Conservation (phyloP, 768 basidiomycete genomes). For the Leucocoprinus sp. region DNA sequence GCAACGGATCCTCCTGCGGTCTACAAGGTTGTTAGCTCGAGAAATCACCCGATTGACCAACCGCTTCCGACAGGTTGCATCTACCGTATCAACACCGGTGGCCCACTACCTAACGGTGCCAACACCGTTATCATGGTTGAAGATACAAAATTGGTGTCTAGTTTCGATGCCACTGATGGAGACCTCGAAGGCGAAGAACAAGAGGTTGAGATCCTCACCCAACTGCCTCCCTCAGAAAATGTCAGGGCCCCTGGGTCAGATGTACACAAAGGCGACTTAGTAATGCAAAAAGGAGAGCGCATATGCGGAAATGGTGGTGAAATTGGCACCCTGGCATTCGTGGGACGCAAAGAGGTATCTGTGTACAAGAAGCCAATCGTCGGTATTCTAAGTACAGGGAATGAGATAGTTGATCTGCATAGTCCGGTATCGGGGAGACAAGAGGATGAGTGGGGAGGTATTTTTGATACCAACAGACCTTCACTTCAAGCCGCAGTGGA, state of each 20-base stretch:
- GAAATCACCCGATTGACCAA: slow-evolving; percentile 38
- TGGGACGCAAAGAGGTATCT: slow-evolving; percentile 63
- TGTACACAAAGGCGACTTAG: slow-evolving; percentile 57
- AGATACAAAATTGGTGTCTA: slow-evolving; percentile 71
- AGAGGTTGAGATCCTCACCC: slow-evolving; percentile 58
- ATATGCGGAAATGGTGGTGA: slow-evolving; percentile 70
- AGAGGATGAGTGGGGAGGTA: slow-evolving; percentile 55
- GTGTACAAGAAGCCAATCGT: slow-evolving; percentile 69
- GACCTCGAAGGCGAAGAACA: slow-evolving; percentile 51
- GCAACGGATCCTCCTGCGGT: slow-evolving; percentile 56
- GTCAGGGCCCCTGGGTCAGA: slow-evolving; percentile 70
- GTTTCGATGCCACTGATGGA: slow-evolving; percentile 28
- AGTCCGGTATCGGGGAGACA: slow-evolving; percentile 24
- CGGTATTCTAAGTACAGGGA: slow-evolving; percentile 79
- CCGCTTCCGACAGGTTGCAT: slow-evolving; percentile 42
- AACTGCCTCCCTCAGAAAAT: slow-evolving; percentile 61
- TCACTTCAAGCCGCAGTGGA: slow-evolving; percentile 63
- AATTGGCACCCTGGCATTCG: slow-evolving; percentile 73
- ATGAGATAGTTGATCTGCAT: slow-evolving; percentile 68
- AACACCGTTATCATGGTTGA: slow-evolving; percentile 91
- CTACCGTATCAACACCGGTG: slow-evolving; percentile 83
- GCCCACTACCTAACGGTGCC: slow-evolving; percentile 64
- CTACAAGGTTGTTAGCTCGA: slow-evolving; percentile 60
- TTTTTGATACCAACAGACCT: slow-evolving; percentile 84
- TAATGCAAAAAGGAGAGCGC: slow-evolving; percentile 52